Conservation (phyloP, 345 rosid species). For the Linum trigynum region DNA sequence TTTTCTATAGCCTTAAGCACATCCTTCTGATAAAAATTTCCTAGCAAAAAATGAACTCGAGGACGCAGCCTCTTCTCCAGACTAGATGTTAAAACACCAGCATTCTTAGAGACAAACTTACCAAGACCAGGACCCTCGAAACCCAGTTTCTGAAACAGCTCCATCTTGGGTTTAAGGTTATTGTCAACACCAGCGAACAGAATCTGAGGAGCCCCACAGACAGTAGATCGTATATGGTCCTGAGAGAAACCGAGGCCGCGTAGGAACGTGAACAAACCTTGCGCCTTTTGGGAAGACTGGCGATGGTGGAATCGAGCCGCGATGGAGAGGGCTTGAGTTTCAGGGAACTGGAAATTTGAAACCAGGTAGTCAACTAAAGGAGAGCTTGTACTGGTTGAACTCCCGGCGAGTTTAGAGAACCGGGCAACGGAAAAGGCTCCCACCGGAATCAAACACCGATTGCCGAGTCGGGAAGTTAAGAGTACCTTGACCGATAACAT, state of each 20-base stretch:
- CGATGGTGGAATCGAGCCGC: slow-evolving; percentile 5
- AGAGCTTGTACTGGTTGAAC: not conserved
- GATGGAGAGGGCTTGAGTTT: slow-evolving; percentile 11
- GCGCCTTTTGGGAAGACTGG: slow-evolving; percentile 18
- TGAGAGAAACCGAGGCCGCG: slow-evolving; percentile 18
- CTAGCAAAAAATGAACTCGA: slow-evolving; percentile 12
- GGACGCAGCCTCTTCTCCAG: slow-evolving; percentile 25
- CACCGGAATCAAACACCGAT: no score
- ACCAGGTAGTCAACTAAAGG: slow-evolving; percentile 8
- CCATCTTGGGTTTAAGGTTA: slow-evolving; percentile 26
- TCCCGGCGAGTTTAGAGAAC: no score
- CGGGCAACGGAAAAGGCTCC: no score
- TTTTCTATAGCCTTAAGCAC: slow-evolving; percentile 17
- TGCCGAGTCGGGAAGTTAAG: no score
- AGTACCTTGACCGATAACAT: no score
- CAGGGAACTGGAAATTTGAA: slow-evolving; percentile 8
- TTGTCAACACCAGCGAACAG: slow-evolving; percentile 17
- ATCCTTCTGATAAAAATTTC: slow-evolving; percentile 16
- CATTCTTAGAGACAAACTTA: slow-evolving; percentile 18
- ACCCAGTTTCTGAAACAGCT: slow-evolving; percentile 26
- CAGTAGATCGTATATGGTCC: slow-evolving; percentile 14
- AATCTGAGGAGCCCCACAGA: slow-evolving; percentile 15
- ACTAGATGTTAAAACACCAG: slow-evolving; percentile 15
- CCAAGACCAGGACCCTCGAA: slow-evolving; percentile 19
- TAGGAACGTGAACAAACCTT: slow-evolving; percentile 11